Conservation (phyloP, 805 yeast genomes). For the Phaffomyces thermotolerans region DNA sequence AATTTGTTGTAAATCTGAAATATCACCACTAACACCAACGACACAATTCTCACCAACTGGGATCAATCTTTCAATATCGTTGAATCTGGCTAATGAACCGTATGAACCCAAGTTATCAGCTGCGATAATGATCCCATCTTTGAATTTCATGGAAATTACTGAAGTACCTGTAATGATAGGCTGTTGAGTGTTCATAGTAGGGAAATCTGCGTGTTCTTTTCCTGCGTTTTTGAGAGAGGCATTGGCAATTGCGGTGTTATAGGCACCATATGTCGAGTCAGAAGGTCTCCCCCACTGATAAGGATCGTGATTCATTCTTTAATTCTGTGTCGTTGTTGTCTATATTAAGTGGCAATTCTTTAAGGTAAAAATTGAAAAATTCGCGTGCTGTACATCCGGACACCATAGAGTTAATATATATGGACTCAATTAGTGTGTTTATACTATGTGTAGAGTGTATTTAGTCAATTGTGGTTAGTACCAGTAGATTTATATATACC, state of each 20-base stretch:
- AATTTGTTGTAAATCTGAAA: conserved; percentile 85
- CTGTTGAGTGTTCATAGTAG: conserved; percentile 81
- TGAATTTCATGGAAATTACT: conserved; percentile 83
- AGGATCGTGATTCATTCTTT: conserved; percentile 88
- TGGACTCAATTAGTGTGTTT: too few relatives aligned
- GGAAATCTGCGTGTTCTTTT: conserved; percentile 36
- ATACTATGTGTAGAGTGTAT: too few relatives aligned
- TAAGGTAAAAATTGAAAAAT: background rate
- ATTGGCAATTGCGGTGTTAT: conserved; percentile 66
- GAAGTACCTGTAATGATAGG: conserved; percentile 97
- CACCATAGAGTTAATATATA: too few relatives aligned
- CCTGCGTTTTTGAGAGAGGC: conserved; percentile 29
- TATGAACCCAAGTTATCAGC: conserved; percentile 93
- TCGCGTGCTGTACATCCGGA: background rate
- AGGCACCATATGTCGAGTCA: conserved; percentile 72
- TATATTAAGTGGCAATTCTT: background rate
- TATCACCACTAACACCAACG: conserved; percentile 92
- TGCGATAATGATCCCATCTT: conserved; percentile 87
- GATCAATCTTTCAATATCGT: conserved; percentile 75
- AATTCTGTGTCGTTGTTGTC: background rate
- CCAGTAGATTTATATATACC: too few relatives aligned
- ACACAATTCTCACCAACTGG: conserved; percentile 80
- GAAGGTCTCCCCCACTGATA: conserved; percentile 93
- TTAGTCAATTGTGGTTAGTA: too few relatives aligned
- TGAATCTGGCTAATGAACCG: conserved; percentile 86